Conservation (phyloP, 495 filamentous ascomycete species). For the Penicillium chermesinum region DNA sequence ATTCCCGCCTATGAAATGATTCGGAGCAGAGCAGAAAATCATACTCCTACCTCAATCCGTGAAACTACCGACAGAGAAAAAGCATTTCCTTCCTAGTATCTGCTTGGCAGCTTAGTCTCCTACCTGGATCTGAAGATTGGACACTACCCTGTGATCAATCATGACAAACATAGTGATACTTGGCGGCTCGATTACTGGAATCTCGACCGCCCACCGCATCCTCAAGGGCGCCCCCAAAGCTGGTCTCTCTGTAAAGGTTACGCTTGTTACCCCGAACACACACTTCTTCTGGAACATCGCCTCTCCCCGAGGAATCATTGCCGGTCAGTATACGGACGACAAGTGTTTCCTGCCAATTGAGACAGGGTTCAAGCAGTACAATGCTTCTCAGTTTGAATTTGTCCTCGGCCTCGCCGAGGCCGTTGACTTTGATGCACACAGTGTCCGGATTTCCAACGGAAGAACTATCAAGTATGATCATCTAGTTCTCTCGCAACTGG, state of each 20-base stretch:
- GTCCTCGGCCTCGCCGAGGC: slow-evolving; percentile 5
- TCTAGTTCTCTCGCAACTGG: slow-evolving; percentile 10
- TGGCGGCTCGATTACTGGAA: neutral
- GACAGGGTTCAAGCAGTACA: slow-evolving; percentile 4
- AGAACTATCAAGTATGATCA: slow-evolving; percentile 4
- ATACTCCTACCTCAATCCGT: no score
- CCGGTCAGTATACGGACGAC: neutral
- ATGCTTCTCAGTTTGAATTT: slow-evolving; percentile 4
- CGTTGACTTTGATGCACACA: slow-evolving; percentile 3
- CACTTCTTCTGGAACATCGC: slow-evolving; percentile 12
- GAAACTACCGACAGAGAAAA: no score
- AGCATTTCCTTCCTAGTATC: no score
- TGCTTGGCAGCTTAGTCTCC: no score
- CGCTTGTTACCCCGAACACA: slow-evolving; percentile 7
- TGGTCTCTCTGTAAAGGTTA: neutral
- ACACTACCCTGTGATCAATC: no score
- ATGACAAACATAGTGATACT: neutral
- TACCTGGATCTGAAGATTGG: no score
- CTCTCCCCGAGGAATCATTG: slow-evolving; percentile 5
- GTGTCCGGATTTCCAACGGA: neutral
- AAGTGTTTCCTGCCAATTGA: slow-evolving; percentile 6
- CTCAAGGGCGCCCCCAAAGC: neutral
- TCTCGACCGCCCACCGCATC: neutral
- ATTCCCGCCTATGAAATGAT: no score
- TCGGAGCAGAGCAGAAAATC: no score